Base-by-base conservation (phyloP, 345 rosid genomes). In the Acer negundo region DNA sequence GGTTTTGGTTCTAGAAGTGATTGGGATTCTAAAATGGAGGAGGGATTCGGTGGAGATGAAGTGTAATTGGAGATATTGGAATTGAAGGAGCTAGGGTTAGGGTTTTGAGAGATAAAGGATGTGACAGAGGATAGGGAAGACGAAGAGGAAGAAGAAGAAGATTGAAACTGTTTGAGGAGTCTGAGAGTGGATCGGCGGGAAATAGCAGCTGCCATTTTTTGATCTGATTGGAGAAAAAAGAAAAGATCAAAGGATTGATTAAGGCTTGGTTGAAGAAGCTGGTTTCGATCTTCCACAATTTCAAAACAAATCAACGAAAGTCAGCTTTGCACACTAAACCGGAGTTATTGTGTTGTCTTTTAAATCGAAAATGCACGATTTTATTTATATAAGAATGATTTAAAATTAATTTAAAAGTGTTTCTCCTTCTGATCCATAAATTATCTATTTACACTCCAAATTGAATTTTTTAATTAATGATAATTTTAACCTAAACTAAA, bases 201-300 rank as follows among this genome's bases (percentile, higher is more conserved):
- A 63, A 74, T 64, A 47, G 74, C 65, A 17, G 70, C 77, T 19
- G 80, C 78, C 66, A 77, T 72, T 67, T 62, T 44, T 7, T 51
- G 40, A 10, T n/a, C 19, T 28, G 35, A 10, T 19, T 58, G 2
- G 64, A 11, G 10, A 38, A 38, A 24, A 47, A 47, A 2, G 7
- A 2, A 20, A 26, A 59, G 13, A 22, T 19, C n/a, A 42, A 0
- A 46, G 13, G 22, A 5, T 59, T 22, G 22, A 16, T 20, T 59
- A 59, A 26, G 63, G 63, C 49, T 59, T 20, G 3, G 10, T n/a
- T 12, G 53, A 42, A 44, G 31, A 22, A 10, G 17, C 16, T n/a
- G 72, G 26, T 56, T 58, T 7, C 6, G 20, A 7, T 13, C 5
- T 28, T 31, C 15, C 0, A 9, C n/a, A n/a, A 19, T 11, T 35